These are phyloP conservation scores for Tetrastigma voinierianum DNA, from an alignment of 164 flowering plant genomes.

Conservation along the genomic window DNA sequence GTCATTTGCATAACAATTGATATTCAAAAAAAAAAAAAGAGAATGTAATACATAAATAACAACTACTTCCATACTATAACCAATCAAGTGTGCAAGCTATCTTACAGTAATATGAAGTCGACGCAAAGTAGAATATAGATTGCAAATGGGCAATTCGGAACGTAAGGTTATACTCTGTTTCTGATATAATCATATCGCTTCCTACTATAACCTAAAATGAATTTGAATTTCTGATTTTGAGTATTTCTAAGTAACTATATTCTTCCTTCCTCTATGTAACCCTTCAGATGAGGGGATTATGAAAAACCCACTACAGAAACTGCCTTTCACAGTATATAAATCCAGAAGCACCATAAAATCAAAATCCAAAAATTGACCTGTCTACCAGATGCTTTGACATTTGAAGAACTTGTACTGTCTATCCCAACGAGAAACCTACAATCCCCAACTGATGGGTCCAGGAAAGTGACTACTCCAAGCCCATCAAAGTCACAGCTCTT, in stretches of 20 bases:
- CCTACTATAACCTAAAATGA: constrained; percentile 3
- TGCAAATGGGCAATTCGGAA: neutral
- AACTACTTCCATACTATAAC: too few species aligned
- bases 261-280: constrained; percentile 17
- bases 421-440: constrained; percentile 90
- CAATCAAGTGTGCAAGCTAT: too few species aligned
- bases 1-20: too few species aligned
- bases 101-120: too few species aligned
- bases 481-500: constrained; percentile 87
- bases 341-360: constrained; percentile 22
- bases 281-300: constrained; percentile 18
- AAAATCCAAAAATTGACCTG: constrained; percentile 13
- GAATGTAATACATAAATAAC: too few species aligned
- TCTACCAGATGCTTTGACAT: neutral
- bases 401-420: constrained; percentile 27
- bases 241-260: constrained; percentile 12
- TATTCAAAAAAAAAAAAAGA: too few species aligned
- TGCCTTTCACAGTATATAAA: constrained; percentile 14
- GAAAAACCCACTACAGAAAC: constrained; percentile 32
- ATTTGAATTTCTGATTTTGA: constrained; percentile 10
- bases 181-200: neutral
- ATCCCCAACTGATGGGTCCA: constrained; percentile 81
- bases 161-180: neutral
- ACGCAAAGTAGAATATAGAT: neutral
- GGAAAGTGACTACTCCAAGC: constrained; percentile 79